phyloP scores from a whole-genome alignment of 108 stramenopile genomes.

The Discostella pseudostelligera region DNA sequence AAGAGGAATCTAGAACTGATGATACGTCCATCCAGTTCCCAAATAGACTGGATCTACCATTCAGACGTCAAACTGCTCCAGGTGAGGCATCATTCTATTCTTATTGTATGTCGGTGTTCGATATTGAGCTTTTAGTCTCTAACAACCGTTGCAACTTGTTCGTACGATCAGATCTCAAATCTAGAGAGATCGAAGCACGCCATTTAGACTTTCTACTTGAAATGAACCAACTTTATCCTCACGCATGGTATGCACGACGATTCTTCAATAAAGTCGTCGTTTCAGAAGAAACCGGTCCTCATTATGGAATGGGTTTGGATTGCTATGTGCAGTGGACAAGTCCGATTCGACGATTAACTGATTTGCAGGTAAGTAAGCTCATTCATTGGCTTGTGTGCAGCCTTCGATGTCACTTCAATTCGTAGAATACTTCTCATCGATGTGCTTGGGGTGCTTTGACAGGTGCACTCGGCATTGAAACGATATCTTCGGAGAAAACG shows the following conservation, averaged over 20 bases:
- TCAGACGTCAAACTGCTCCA: slow-evolving; percentile 60
- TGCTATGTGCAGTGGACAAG: slow-evolving; percentile 83
- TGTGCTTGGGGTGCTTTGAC: background rate
- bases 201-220: slow-evolving; percentile 56
- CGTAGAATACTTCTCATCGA: too few species aligned
- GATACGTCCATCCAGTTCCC: slow-evolving; percentile 11
- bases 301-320: slow-evolving; percentile 75
- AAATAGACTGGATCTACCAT: slow-evolving; percentile 60
- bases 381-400: background rate
- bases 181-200: slow-evolving; percentile 45
- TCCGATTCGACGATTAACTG: slow-evolving; percentile 70
- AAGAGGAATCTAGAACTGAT: slow-evolving; percentile 8
- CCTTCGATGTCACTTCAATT: background rate
- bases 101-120: background rate
- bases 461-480: slow-evolving; percentile 70
- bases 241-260: slow-evolving; percentile 77
- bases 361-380: slow-evolving; percentile 42
- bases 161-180: slow-evolving; percentile 45
- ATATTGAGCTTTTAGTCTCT: background rate
- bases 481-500: slow-evolving; percentile 66
- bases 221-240: slow-evolving; percentile 64
- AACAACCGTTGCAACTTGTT: background rate
- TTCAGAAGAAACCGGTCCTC: slow-evolving; percentile 47
- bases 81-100: slow-evolving; percentile 24
- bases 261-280: slow-evolving; percentile 67